Conservation (phyloP, 2,329 filamentous ascomycete species). For the Triangularia setosa region DNA sequence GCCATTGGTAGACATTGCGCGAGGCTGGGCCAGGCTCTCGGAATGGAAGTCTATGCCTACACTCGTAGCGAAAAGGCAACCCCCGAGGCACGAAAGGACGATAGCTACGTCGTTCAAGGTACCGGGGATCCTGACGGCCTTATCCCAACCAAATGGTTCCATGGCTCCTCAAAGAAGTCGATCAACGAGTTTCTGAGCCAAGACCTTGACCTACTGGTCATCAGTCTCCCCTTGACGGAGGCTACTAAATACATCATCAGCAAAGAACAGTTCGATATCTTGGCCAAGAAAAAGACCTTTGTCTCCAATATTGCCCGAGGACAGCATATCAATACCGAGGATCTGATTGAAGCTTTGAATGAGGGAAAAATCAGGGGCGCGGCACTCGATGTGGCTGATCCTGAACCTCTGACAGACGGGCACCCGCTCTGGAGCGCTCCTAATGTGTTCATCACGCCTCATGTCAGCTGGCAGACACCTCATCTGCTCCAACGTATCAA, state of each 20-base stretch:
- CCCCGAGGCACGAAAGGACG: constrained; percentile 53
- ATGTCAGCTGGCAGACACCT: constrained; percentile 35
- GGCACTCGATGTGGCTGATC: constrained; percentile 68
- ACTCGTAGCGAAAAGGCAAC: constrained; percentile 59
- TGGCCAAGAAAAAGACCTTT: constrained; percentile 46
- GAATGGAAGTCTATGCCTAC: constrained; percentile 66
- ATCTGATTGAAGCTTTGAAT: constrained; percentile 54
- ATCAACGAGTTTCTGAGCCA: constrained; percentile 41
- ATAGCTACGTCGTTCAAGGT: constrained; percentile 60
- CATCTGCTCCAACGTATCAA: constrained; percentile 27
- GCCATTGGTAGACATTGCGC: constrained; percentile 43
- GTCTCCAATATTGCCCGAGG: constrained; percentile 64
- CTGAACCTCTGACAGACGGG: constrained; percentile 63
- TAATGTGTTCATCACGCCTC: constrained; percentile 56
- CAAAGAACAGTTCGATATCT: constrained; percentile 39
- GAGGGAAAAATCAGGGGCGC: constrained; percentile 47
- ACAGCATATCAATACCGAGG: constrained; percentile 39
- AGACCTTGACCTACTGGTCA: constrained; percentile 42
- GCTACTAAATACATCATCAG: constrained; percentile 41
- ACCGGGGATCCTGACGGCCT: constrained; percentile 48
- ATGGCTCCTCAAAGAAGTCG: constrained; percentile 31
- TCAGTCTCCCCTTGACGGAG: constrained; percentile 40
- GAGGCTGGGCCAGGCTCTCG: constrained; percentile 53
- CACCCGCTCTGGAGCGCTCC: constrained; percentile 61
- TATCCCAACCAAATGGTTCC: constrained; percentile 42